Evolutionary conservation across 768 basidiomycete species (phyloP).

Genomic region (Hypholoma sublateritium): DNA sequence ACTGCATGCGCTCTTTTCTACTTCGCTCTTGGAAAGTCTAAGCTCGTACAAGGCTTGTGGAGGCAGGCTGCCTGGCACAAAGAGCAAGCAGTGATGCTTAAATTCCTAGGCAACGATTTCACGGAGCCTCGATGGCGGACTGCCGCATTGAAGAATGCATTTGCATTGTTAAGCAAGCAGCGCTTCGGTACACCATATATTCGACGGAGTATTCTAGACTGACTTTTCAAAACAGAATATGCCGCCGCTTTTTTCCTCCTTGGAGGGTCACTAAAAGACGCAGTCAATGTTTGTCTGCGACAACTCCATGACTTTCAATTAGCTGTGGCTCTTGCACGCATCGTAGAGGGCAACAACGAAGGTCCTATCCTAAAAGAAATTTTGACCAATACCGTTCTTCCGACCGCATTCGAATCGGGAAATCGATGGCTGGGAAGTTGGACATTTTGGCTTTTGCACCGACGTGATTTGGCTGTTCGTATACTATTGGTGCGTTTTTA

Average conservation of each 20-base stretch:
- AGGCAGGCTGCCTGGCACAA: constrained; percentile 92
- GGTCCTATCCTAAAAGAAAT: constrained; percentile 76
- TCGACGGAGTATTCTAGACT: background rate
- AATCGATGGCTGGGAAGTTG: constrained; percentile 94
- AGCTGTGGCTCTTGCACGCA: constrained; percentile 82
- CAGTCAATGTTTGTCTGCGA: constrained; percentile 85
- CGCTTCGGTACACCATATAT: constrained; percentile 65
- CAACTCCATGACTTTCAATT: constrained; percentile 91
- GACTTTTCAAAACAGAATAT: constrained; percentile 60
- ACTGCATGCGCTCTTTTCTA: constrained; percentile 88
- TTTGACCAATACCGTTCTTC: constrained; percentile 73
- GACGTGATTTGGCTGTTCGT: constrained; percentile 87
- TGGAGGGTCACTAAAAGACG: constrained; percentile 85
- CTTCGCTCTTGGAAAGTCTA: constrained; percentile 90
- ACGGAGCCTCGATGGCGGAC: constrained; percentile 81
- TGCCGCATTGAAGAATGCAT: constrained; percentile 96
- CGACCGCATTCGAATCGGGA: constrained; percentile 81
- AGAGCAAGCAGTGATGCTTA: constrained; percentile 87
- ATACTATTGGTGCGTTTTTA: constrained; percentile 70
- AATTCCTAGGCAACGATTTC: constrained; percentile 92
- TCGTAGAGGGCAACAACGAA: constrained; percentile 79
- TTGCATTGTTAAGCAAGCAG: constrained; percentile 85
- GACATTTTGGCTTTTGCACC: constrained; percentile 93
- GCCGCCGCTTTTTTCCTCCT: constrained; percentile 98
- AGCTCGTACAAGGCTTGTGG: constrained; percentile 94